Evolutionary conservation across 371 early-diverging fungal species (phyloP), one percentile per base, ranked within the genome.

Genomic region (Mucor saturninus): DNA sequence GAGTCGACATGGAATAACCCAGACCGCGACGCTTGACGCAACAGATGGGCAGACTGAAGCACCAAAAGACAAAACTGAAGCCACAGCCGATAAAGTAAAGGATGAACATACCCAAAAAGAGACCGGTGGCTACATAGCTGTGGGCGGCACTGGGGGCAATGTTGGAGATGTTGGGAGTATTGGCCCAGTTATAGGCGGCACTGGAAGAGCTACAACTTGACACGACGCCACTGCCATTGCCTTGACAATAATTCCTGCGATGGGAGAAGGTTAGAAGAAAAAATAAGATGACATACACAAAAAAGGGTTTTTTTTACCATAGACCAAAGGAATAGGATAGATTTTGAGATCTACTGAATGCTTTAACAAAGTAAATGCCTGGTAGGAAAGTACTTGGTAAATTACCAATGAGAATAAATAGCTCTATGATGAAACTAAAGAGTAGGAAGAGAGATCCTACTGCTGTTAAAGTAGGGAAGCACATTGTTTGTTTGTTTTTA

Each of bases 101-200:
- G 15, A 73, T 59, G 50, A 81, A 81, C 48, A 76, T 55, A 42
- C 62, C 76, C 43, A 71, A 55, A 53, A 78, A 81, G 9, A 81
- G 61, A 31, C 62, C 53, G 5, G 40, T 42, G 1, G 51, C 54
- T 2, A 54, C 3, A 3, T 6, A 10, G 56, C 67, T 69, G 43
- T 48, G 60, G 2, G 72, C 62, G 30, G 43, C 46, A 11, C 37
- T 6, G 3, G 72, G 62, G 5, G 68, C 45, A 31, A 60, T n/a
- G 21, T 56, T 32, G 6, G 63, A 59, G 15, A 79, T 63, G 3
- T 28, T 68, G 0, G 79, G 79, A 21, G 79, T 72, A 14, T 62
- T 57, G 8, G 64, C 70, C 80, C 80, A 80, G 29, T 80, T 80
- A 49, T 65, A 80, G 11, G 75, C 77, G 1, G 76, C 61, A 14